Percentiles rank a stretch among this genome's conserved stretches.
These are phyloP conservation scores for Calonectria pseudoreteaudii DNA, from an alignment of 2,329 filamentous ascomycete genomes.

Conservation along the genomic window DNA sequence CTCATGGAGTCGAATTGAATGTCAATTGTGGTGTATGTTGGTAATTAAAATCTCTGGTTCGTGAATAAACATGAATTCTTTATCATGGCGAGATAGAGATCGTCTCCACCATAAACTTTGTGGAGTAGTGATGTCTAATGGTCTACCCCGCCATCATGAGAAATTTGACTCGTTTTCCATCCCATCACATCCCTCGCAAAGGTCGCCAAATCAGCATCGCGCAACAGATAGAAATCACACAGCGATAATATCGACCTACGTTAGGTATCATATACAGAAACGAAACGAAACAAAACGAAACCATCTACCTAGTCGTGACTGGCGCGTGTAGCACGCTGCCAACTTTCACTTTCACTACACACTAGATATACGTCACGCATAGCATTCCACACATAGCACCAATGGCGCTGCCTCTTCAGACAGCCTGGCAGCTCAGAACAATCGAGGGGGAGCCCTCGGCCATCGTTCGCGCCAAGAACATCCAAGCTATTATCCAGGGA, in stretches of 20 bases:
- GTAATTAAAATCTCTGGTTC: neutral
- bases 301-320: too few relatives aligned
- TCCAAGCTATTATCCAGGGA: conserved; percentile 67
- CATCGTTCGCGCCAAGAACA: conserved; percentile 70
- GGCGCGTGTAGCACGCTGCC: neutral
- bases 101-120: neutral
- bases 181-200: neutral
- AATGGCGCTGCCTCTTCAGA: conserved; percentile 39
- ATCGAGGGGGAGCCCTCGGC: conserved; percentile 50
- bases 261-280: neutral
- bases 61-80: neutral
- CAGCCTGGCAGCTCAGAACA: conserved; percentile 39
- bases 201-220: neutral
- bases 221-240: neutral
- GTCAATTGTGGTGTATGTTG: too few relatives aligned
- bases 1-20: neutral
- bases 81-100: neutral
- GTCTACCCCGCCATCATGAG: conserved; percentile 17
- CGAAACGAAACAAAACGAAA: neutral
- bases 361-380: neutral
- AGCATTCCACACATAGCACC: neutral
- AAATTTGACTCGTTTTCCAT: conserved; percentile 1
- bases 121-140: neutral
- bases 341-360: neutral
- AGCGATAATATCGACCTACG: neutral